These are phyloP conservation scores for Borovskyia barvae DNA, from an alignment of 208 protist genomes.

Conservation along the genomic window DNA sequence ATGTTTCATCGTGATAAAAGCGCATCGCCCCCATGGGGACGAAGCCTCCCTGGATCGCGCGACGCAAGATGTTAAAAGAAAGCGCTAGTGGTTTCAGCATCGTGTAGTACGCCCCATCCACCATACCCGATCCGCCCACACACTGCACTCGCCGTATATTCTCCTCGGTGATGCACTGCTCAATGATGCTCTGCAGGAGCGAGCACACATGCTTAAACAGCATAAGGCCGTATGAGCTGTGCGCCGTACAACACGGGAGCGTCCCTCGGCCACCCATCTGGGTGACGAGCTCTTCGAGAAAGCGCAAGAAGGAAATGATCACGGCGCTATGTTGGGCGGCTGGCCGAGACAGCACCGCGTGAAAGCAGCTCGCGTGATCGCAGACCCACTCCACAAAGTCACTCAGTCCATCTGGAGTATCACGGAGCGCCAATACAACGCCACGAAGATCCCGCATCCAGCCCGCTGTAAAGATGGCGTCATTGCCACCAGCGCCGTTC, in stretches of 20 bases:
- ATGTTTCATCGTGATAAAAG: conserved; percentile 82
- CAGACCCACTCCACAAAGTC: conserved; percentile 85
- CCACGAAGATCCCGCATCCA: conserved; percentile 85
- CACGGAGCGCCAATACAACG: conserved; percentile 49
- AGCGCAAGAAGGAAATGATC: conserved; percentile 67
- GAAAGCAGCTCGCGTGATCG: conserved; percentile 40
- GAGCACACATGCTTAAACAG: conserved; percentile 76
- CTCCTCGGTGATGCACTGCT: conserved; percentile 61
- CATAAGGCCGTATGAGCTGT: conserved; percentile 68
- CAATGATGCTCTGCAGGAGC: conserved; percentile 57
- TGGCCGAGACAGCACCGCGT: conserved; percentile 35
- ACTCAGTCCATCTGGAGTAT: conserved; percentile 34
- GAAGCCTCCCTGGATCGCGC: conserved; percentile 64
- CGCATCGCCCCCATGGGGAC: conserved; percentile 82
- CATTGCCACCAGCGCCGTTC: conserved; percentile 37
- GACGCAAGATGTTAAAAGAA: conserved; percentile 56
- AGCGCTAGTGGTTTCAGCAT: conserved; percentile 82
- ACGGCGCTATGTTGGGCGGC: conserved; percentile 54
- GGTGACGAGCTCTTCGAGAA: conserved; percentile 66
- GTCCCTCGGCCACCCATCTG: conserved; percentile 32
- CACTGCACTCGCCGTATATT: conserved; percentile 37
- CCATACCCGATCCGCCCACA: conserved; percentile 17
- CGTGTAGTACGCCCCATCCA: conserved; percentile 52
- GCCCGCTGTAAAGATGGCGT: conserved; percentile 69
- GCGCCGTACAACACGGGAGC: conserved; percentile 44